Evolutionary conservation across 495 filamentous ascomycete genomes (phyloP).

Genomic region (Penicillium chermesinum): DNA sequence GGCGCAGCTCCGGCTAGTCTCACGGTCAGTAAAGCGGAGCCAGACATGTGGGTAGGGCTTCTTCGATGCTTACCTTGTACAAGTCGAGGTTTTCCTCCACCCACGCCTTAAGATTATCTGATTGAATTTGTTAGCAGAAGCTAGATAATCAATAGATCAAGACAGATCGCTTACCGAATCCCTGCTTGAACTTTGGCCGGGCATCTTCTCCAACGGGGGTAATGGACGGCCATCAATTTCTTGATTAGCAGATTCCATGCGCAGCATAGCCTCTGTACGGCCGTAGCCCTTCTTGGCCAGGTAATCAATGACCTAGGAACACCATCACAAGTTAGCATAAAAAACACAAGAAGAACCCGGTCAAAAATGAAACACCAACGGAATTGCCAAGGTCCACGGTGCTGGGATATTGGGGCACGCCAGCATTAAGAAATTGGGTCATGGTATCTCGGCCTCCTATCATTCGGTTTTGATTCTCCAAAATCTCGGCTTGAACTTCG

Average conservation of each 20-base stretch:
- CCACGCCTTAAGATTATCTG: slow-evolving; percentile 68
- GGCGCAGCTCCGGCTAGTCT: slow-evolving; percentile 71
- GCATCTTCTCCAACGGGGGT: slow-evolving; percentile 58
- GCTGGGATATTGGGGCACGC: too few species aligned
- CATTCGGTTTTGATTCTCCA: not conserved
- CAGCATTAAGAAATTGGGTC: too few species aligned
- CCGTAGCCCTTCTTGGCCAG: slow-evolving; percentile 92
- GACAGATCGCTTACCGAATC: slow-evolving; percentile 52
- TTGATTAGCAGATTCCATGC: slow-evolving; percentile 78
- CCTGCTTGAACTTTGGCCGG: slow-evolving; percentile 67
- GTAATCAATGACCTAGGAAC: slow-evolving; percentile 83
- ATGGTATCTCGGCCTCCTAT: too few species aligned
- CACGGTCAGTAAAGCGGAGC: slow-evolving; percentile 23
- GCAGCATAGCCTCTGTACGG: slow-evolving; percentile 86
- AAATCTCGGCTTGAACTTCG: not conserved
- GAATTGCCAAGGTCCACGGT: too few species aligned
- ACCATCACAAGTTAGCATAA: not conserved
- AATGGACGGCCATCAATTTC: slow-evolving; percentile 73
- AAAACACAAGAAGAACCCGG: not conserved
- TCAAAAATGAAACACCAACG: not conserved
- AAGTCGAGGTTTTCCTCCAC: slow-evolving; percentile 85
- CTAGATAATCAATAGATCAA: not conserved
- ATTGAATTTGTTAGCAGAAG: slow-evolving; percentile 9
- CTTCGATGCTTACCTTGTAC: slow-evolving; percentile 65
- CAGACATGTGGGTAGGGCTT: not conserved